Evolutionary conservation across 192 early-diverging fungal genomes (phyloP), one percentile per base, ranked within the genome.

Genomic region (Chytriomyces hyalinus): DNA sequence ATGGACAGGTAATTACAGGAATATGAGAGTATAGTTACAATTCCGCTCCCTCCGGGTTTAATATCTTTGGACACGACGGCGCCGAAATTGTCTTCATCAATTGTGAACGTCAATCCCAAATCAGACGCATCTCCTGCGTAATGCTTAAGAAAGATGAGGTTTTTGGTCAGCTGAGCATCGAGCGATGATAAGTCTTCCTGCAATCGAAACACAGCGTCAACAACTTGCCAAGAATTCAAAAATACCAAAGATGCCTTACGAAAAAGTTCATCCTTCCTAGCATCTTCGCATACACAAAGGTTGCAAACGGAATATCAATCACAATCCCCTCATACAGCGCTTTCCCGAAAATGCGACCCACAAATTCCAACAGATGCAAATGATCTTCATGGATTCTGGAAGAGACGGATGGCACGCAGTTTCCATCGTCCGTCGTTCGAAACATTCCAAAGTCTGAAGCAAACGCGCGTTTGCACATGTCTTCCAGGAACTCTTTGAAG

Each of bases 291-390:
- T 87, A 87, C 6, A 87, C 65, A 73, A 86, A 87, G 17, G 70
- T 49, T 24, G 86, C 85, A 60, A 87, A 87, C 13, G 85, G 85
- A 20, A 87, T 77, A 69, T 87, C 85, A 73, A 87, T 88, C 45
- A 82, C 78, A 60, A 87, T 87, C 36, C 85, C 84, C 66, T 84
- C 85, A 62, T 85, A 87, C 49, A 87, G 61, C 24, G 85, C 85
- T 61, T 87, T 87, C 3, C 75, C 83, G 43, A 87, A 73, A 6
- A 87, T 77, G 64, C 65, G 15, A 1, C 85, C 85, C 13, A 83
- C 68, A 72, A 87, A 87, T 22, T 87, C 82, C 22, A 87, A 67
- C 22, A 87, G 50, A 10, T 81, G 3, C 28, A 87, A 65, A 80
- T 87, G 82, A 13, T 86, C 64, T 22, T 87, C 82, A 22, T 78